These are phyloP conservation scores for Gigaspora rosea DNA, from an alignment of 192 early-diverging fungal genomes.

Conservation along the genomic window DNA sequence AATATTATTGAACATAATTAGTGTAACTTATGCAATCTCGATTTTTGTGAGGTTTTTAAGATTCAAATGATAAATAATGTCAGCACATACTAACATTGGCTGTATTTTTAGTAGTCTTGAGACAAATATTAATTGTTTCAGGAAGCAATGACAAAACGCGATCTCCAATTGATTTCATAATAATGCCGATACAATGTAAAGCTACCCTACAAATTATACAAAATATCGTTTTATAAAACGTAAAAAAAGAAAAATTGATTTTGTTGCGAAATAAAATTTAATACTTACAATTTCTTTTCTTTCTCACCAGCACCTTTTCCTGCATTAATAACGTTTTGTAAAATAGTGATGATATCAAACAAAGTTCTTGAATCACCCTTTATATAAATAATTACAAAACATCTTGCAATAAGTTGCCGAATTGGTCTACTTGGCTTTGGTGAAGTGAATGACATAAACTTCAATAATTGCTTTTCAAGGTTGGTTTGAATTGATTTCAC, in stretches of 20 bases:
- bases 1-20: conserved; percentile 1
- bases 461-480: conserved; percentile 76
- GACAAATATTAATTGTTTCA: conserved; percentile 60
- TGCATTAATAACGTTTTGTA: conserved; percentile 57
- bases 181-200: conserved; percentile 70
- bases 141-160: conserved; percentile 73
- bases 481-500: conserved; percentile 66
- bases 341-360: conserved; percentile 73
- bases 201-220: conserved; percentile 58
- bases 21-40: neutral
- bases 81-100: conserved; percentile 45
- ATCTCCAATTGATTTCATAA: conserved; percentile 75
- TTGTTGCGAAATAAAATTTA: neutral
- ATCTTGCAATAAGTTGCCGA: conserved; percentile 68
- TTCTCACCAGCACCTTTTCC: conserved; percentile 64
- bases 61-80: neutral
- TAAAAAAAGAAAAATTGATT: conserved; percentile 5
- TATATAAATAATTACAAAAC: conserved; percentile 69
- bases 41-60: neutral
- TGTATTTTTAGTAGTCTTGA: conserved; percentile 66
- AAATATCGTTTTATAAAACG: neutral
- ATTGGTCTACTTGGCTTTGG: conserved; percentile 70
- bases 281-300: conserved; percentile 63
- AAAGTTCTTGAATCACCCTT: conserved; percentile 75
- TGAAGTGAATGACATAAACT: conserved; percentile 60